Evolutionary conservation across 495 filamentous ascomycete genomes (phyloP).

Genomic region (Daldinia decipiens): DNA sequence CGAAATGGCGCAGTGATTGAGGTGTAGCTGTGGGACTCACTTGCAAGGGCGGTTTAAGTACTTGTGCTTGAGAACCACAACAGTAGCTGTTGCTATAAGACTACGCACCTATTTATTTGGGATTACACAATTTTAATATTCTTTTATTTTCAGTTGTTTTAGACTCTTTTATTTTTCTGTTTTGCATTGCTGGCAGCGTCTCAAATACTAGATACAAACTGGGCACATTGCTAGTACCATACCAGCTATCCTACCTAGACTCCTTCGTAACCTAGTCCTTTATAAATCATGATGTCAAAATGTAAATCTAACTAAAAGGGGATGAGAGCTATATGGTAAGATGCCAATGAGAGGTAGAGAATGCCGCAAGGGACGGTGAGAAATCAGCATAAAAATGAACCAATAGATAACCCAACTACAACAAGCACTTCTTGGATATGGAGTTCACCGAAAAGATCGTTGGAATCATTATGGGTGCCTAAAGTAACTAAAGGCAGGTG

Average conservation of each 20-base stretch:
- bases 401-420: not conserved
- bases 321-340: not conserved
- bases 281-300: too few relatives aligned
- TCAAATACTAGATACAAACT: too few relatives aligned
- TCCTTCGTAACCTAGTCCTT: too few relatives aligned
- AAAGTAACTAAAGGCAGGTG: not conserved
- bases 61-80: not conserved
- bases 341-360: not conserved
- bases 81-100: not conserved
- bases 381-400: not conserved
- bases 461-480: not conserved
- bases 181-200: too few relatives aligned
- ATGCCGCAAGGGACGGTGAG: not conserved
- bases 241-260: too few relatives aligned
- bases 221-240: too few relatives aligned
- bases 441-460: not conserved
- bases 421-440: not conserved
- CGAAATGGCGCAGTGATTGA: not conserved
- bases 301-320: not conserved
- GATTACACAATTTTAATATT: not conserved
- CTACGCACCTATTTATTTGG: not conserved
- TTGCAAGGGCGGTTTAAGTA: too few relatives aligned
- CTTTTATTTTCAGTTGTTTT: not conserved
- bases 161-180: too few relatives aligned
- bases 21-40: not conserved